Evolutionary conservation across 2,329 filamentous ascomycete species (phyloP), one percentile per base, ranked within the genome.

Genomic region (Botrytis pseudocinerea): DNA sequence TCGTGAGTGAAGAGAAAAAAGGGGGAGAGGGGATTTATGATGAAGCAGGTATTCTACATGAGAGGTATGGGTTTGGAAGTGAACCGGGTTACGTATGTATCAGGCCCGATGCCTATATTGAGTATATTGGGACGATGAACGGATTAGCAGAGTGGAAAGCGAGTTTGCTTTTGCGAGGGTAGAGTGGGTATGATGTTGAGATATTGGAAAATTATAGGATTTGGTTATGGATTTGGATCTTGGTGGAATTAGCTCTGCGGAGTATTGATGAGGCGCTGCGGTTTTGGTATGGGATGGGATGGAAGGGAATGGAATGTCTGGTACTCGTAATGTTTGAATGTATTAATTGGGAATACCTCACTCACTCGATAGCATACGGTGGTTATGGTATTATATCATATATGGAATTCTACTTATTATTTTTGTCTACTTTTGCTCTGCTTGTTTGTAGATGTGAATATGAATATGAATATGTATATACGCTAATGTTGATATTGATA

Each of bases 1-100:
- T 71, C n/a, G 22, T 70, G 22, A 25, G 69, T 65, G 59, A 62
- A 40, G 64, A 62, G 22, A 68, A 42, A 48, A 73, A 32, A 54
- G 61, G 69, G 40, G 35, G 62, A n/a, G 38, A 25, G 54, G 20
- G 71, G 25, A 20, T 72, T 12, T 72, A 35, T 68, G 77, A 78
- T 71, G 25, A 73, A 1, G 79, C 78, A 1, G 80, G 77, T 1
- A 69, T n/a, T 28, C 64, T 82, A 5, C 76, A 77, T 72, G 51
- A 70, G 20, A 68, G 62, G 14, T 78, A 76, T 48, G 75, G 77
- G 2, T 78, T 79, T 64, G 20, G 10, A 32, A 60, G 48, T 9
- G 54, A 68, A 32, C 74, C 78, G 2, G 77, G 76, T 22, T 77
- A 74, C 57, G 75, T 77, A 1, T 48, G 78, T 20, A 57, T 79